Evolutionary conservation across 1,284 basidiomycete species (phyloP).

Genomic region (Heterobasidion parviporum): DNA sequence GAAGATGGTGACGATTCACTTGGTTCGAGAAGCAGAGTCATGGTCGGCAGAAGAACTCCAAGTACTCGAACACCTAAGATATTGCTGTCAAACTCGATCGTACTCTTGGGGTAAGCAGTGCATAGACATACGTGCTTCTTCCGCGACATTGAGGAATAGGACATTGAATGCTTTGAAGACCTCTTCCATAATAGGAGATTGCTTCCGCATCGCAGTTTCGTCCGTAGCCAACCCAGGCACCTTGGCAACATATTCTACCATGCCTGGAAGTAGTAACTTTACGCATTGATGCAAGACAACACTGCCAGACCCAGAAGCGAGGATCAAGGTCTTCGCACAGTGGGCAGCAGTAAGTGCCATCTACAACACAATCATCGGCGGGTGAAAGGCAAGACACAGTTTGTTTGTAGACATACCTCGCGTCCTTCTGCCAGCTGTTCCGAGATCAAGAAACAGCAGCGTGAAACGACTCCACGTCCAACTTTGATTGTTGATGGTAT

Average conservation of each 20-base stretch:
- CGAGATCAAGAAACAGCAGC: slow-evolving; percentile 77
- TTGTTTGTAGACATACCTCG: slow-evolving; percentile 44
- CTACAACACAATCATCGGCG: slow-evolving; percentile 26
- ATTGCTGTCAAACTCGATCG: slow-evolving; percentile 1
- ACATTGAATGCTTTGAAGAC: slow-evolving; percentile 75
- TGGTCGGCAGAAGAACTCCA: slow-evolving; percentile 72
- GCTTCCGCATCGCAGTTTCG: slow-evolving; percentile 41
- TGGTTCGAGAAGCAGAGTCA: slow-evolving; percentile 68
- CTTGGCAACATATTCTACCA: slow-evolving; percentile 74
- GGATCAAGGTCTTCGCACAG: slow-evolving; percentile 77
- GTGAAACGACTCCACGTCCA: slow-evolving; percentile 74
- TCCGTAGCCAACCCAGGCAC: slow-evolving; percentile 54
- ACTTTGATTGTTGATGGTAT: slow-evolving; percentile 63
- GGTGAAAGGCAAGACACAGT: slow-evolving; percentile 1
- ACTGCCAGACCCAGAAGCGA: slow-evolving; percentile 55
- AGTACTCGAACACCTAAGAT: slow-evolving; percentile 58
- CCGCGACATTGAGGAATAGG: slow-evolving; percentile 51
- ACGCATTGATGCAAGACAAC: slow-evolving; percentile 66
- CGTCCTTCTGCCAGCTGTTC: slow-evolving; percentile 62
- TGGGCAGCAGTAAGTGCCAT: slow-evolving; percentile 82
- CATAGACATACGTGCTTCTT: slow-evolving; percentile 52
- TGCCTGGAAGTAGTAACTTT: slow-evolving; percentile 66
- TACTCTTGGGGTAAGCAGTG: slow-evolving; percentile 1
- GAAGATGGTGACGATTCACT: slow-evolving; percentile 66
- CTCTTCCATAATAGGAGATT: slow-evolving; percentile 63